Base-by-base conservation (phyloP, 352 stramenopile species). In the Pythium phragmiticola region DNA sequence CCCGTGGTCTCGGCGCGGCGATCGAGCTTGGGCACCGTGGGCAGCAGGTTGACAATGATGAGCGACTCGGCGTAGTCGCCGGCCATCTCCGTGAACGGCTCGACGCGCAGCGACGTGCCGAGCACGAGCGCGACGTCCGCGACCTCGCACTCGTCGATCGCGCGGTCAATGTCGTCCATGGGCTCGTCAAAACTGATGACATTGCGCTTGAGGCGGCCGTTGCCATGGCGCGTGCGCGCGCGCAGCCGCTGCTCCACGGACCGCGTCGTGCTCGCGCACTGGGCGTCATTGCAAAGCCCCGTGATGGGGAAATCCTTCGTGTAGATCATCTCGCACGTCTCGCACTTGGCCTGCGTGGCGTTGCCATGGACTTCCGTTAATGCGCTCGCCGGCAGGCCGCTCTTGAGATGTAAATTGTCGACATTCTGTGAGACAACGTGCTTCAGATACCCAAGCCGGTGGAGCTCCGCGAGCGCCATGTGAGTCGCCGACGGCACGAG, bases 281-380 rank as follows among this genome's bases (percentile, higher is more conserved):
- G 65, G 0, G 63, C 50, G 50, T 88, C 78, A 56, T 87, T 72
- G 72, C 84, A 94, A 30, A 94, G 68, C 6, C 84, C 84, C 0
- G 76, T 87, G 68, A 75, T 77, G 0, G 84, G 84, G 53, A 94
- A 94, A 52, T 88, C 72, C 6, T 62, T 59, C 53, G 74, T 80
- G 67, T 94, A 94, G 55, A 92, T 77, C 70, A 91, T 92, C 75
- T 92, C 85, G 55, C 85, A 94, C 33, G 83, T 94, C 66, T 94
- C 83, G 57, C 85, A 94, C 45, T 89, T 89, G 34, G 81, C 85
- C 21, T 90, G 82, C 26, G 81, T 94, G 23, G 83, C 83, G 66
- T 94, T 94, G 33, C 85, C 85, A 45, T 94, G 85, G 49, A 94
- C 81, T 70, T 94, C 85, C 0, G 83, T 91, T 7, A 94, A 55